phyloP scores from a whole-genome alignment of 2,329 filamentous ascomycete species.

The Aspergillus cejpii region DNA sequence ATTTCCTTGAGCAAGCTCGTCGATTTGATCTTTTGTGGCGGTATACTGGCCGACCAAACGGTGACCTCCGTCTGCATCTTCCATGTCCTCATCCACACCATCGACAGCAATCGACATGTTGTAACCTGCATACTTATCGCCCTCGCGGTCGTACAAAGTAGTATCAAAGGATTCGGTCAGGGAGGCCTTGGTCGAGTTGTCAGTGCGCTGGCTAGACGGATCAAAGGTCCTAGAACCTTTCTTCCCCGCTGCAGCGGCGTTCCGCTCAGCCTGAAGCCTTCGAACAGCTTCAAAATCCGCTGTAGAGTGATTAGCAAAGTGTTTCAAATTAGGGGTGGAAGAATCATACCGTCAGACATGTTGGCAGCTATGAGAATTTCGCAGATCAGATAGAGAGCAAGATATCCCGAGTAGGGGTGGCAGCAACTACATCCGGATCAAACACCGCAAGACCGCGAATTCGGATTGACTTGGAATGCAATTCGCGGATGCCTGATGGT shows the following conservation, averaged over 20 bases:
- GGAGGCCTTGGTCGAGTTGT: conserved; percentile 81
- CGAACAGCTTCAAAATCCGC: conserved; percentile 83
- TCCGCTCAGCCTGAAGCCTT: conserved; percentile 87
- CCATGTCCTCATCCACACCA: conserved; percentile 71
- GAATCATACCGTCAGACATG: conserved; percentile 42
- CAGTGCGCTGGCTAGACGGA: conserved; percentile 69
- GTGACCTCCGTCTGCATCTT: conserved; percentile 66
- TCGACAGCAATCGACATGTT: conserved; percentile 77
- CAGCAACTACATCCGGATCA: conserved; percentile 33
- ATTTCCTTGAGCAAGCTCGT: conserved; percentile 79
- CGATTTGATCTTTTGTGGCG: conserved; percentile 81
- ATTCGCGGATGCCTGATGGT: conserved; percentile 18
- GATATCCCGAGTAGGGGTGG: conserved; percentile 24
- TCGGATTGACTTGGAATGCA: conserved; percentile 16
- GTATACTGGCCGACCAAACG: conserved; percentile 93
- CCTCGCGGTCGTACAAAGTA: conserved; percentile 74
- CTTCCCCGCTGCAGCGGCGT: conserved; percentile 67
- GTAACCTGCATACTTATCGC: conserved; percentile 83
- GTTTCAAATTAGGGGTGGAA: conserved; percentile 9
- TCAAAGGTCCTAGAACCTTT: conserved; percentile 78
- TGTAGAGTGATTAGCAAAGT: conserved; percentile 27
- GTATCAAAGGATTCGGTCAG: conserved; percentile 82
- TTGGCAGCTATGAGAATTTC: conserved; percentile 20
- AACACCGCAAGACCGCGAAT: conserved; percentile 26
- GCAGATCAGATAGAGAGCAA: conserved; percentile 22